A percentile compares a stretch with the other conserved stretches of the same genome.
phyloP scores from a whole-genome alignment of 192 early-diverging fungal genomes.

The Allomyces javanicus region DNA sequence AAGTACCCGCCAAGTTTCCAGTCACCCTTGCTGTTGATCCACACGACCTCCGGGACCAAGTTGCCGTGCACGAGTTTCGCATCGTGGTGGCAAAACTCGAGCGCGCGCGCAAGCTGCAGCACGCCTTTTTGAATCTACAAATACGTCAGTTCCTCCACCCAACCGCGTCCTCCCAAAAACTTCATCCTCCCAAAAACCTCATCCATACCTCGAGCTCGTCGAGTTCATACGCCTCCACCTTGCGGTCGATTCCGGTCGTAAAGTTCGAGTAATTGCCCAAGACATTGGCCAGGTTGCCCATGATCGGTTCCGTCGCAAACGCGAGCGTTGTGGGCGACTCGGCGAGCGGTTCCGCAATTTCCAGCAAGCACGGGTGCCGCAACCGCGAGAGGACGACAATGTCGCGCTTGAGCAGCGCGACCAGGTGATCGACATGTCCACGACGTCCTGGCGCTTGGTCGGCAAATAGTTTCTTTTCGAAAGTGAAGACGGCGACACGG shows the following conservation, averaged over 20 bases:
- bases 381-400: conserved; percentile 34
- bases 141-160: neutral
- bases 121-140: conserved; percentile 54
- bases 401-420: neutral
- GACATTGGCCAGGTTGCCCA: conserved; percentile 40
- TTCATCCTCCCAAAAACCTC: neutral
- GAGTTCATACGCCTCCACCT: conserved; percentile 38
- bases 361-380: conserved; percentile 57
- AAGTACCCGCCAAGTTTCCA: conserved; percentile 52
- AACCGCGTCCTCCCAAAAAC: neutral
- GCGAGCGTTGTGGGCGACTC: conserved; percentile 40
- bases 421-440: neutral
- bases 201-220: conserved; percentile 39
- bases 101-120: conserved; percentile 45
- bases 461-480: neutral
- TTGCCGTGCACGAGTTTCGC: conserved; percentile 54
- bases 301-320: conserved; percentile 60
- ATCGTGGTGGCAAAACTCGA: conserved; percentile 55
- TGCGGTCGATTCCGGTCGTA: conserved; percentile 6
- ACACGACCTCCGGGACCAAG: conserved; percentile 47
- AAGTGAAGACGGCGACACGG: conserved; percentile 44
- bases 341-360: conserved; percentile 51
- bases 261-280: conserved; percentile 30
- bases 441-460: neutral
- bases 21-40: conserved; percentile 59